A percentile compares a stretch with the other conserved stretches of the same genome.
Evolutionary conservation across 2,329 filamentous ascomycete species (phyloP).

Genomic region (Coniella lustricola): DNA sequence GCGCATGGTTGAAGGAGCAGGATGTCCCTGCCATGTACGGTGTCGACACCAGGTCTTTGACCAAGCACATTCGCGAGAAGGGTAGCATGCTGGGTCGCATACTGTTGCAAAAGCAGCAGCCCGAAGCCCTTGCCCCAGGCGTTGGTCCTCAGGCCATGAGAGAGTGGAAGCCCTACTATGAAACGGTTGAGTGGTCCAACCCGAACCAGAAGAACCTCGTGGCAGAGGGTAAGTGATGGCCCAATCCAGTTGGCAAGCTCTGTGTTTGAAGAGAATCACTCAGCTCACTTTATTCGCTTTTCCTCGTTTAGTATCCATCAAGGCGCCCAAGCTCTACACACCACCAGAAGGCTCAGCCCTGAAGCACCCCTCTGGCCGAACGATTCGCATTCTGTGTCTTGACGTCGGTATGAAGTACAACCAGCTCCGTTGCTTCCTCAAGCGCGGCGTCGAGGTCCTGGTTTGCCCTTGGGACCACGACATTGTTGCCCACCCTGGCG

Average conservation of each 20-base stretch:
- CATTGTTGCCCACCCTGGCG: conserved; percentile 67
- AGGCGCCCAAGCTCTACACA: conserved; percentile 76
- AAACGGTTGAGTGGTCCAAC: conserved; percentile 80
- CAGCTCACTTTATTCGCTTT: conserved; percentile 31
- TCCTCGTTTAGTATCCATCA: conserved; percentile 70
- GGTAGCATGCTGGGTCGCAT: conserved; percentile 95
- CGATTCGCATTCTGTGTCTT: conserved; percentile 81
- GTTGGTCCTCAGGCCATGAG: conserved; percentile 30
- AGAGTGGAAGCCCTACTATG: conserved; percentile 55
- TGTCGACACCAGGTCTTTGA: conserved; percentile 87
- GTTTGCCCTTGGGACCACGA: conserved; percentile 97
- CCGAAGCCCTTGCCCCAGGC: conserved; percentile 36
- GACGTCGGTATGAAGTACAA: conserved; percentile 99
- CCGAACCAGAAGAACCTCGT: conserved; percentile 92
- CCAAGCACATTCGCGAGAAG: conserved; percentile 87
- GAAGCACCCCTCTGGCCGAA: conserved; percentile 81
- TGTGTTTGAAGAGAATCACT: conserved; percentile 7
- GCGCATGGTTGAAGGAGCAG: conserved; percentile 94
- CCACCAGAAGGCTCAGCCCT: conserved; percentile 65
- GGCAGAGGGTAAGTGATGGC: conserved; percentile 68
- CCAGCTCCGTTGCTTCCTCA: conserved; percentile 87
- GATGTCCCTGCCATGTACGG: conserved; percentile 90
- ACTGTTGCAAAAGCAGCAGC: conserved; percentile 58
- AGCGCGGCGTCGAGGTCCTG: conserved; percentile 84
- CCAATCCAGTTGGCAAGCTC: background rate